Evolutionary conservation across 306 rosid genomes (phyloP).

Genomic region (Gastrolobium bilobum): DNA sequence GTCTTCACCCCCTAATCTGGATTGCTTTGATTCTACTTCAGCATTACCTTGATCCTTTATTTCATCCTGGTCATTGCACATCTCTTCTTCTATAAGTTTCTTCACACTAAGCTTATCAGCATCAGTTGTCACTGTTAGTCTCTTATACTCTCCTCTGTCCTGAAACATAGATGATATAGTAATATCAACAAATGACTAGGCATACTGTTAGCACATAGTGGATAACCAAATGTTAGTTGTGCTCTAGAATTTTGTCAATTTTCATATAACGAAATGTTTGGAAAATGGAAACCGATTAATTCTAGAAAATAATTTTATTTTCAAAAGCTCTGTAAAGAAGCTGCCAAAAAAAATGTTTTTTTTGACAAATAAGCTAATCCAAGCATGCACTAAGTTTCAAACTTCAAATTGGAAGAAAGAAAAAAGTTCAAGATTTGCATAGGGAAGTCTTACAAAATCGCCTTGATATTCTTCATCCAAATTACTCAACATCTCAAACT

Average conservation of each 20-base stretch:
- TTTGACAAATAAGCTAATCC: no score
- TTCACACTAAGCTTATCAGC: constrained; percentile 85
- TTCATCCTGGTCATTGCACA: constrained; percentile 66
- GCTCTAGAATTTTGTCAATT: constrained; percentile 14
- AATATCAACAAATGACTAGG: background rate
- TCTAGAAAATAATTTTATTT: no score
- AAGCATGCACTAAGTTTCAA: background rate
- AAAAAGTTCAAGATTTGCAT: constrained; percentile 6
- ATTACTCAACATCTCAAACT: constrained; percentile 67
- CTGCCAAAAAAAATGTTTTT: no score
- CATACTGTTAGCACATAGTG: constrained; percentile 8
- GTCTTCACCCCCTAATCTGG: constrained; percentile 51
- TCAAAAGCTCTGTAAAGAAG: no score
- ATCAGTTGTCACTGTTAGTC: constrained; percentile 49
- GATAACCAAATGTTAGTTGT: constrained; percentile 8
- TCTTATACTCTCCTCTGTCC: constrained; percentile 61
- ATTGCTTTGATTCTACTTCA: constrained; percentile 54
- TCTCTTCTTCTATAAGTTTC: constrained; percentile 94
- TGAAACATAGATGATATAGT: constrained; percentile 55
- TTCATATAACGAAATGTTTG: background rate
- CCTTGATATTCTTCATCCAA: constrained; percentile 69
- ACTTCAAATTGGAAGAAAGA: background rate
- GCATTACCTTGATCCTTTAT: constrained; percentile 54
- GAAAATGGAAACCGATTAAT: no score
- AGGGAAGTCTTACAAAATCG: constrained; percentile 64